Evolutionary conservation across 2,329 filamentous ascomycete genomes (phyloP).

Genomic region (Mycogone perniciosa): DNA sequence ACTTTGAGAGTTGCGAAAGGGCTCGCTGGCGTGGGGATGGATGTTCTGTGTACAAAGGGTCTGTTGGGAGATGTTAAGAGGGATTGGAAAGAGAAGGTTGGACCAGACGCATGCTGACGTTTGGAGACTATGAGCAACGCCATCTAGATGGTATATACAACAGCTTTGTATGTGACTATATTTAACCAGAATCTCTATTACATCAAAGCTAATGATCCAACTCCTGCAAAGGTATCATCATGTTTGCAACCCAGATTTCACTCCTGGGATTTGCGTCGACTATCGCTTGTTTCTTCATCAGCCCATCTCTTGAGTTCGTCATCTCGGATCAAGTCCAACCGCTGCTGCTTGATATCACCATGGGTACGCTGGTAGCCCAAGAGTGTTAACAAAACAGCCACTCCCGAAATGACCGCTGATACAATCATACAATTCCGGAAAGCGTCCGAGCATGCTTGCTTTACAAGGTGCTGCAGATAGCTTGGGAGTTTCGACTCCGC

Average conservation of each 20-base stretch:
- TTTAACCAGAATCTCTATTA: no score
- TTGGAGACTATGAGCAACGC: no score
- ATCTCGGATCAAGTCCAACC: no score
- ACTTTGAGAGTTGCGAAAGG: slow-evolving; percentile 42
- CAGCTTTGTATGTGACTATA: no score
- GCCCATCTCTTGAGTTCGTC: no score
- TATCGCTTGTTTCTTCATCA: no score
- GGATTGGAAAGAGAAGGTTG: slow-evolving; percentile 8
- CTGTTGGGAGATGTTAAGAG: slow-evolving; percentile 36
- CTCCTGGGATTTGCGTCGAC: no score
- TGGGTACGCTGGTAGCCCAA: neutral
- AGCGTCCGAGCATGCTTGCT: slow-evolving; percentile 34
- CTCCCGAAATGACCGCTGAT: slow-evolving; percentile 35
- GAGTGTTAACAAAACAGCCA: neutral
- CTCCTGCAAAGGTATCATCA: no score
- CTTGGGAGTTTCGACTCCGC: slow-evolving; percentile 19
- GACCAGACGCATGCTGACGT: neutral
- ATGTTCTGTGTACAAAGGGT: slow-evolving; percentile 37
- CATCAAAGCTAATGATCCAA: no score
- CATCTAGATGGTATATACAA: no score
- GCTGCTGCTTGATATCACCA: neutral
- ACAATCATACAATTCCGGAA: slow-evolving; percentile 43
- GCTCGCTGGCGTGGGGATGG: slow-evolving; percentile 41
- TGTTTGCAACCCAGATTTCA: no score
- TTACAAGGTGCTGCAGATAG: slow-evolving; percentile 26